Base-by-base conservation (phyloP, 2,329 filamentous ascomycete species). In the Aspergillus melleus region DNA sequence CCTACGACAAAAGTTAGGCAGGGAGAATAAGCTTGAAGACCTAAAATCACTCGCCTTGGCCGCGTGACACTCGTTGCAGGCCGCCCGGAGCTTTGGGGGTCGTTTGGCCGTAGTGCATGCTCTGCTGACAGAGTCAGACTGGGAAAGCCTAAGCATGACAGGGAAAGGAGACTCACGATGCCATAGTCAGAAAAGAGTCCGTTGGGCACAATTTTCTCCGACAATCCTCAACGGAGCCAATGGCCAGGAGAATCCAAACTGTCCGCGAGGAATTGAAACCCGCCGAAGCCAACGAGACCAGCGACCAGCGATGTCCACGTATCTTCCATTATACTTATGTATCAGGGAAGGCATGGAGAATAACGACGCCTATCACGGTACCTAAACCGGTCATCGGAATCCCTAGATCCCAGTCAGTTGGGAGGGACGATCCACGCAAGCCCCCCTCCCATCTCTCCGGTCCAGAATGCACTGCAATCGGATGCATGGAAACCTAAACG, bases 51-150 rank as follows among this genome's bases (percentile, higher is more conserved):
- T 20, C 54, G 58, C 61, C 54, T 63, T 63, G 51, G 61, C 61
- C 22, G 61, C 57, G 57, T 63, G 61, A 49, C 61, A 63, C 32
- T 63, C 61, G 47, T 63, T 63, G 51, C 61, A 63, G 39, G 61
- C 61, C 12, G 61, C 55, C 44, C 61, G 59, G 49, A 63, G 54
- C 54, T 63, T 63, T 2, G 59, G 61, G 22, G 61, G 61, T 55
- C 59, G 49, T 50, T 63, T 61, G 8, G 61, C 61, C 20, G 42
- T 51, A 6, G 57, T 54, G 47, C 52, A 54, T 36, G 39, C 24
- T 26, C 52, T 59, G 24, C 16, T 16, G 19, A 39, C 6, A 44
- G n/a, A 49, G 52, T 59, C 46, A 59, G 57, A 46, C 49, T 59
- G 49, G 52, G 10, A 26, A 36, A 53, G 32, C 10, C 11, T 9